These are phyloP conservation scores for Alternaria arbusti DNA, from an alignment of 2,329 filamentous ascomycete species.

Conservation along the genomic window DNA sequence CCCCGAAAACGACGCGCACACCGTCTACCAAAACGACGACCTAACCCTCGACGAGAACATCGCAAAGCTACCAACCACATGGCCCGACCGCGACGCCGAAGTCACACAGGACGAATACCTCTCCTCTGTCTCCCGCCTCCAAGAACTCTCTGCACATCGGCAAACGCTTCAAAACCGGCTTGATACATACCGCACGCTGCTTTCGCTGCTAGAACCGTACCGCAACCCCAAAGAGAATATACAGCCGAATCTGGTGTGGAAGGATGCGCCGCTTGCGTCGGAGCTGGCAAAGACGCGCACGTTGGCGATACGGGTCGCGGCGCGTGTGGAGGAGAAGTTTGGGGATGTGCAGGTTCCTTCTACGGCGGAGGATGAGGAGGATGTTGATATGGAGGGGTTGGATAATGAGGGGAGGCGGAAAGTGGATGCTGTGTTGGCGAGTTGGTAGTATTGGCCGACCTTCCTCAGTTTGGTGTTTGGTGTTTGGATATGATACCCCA, in stretches of 20 bases:
- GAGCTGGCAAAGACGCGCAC: conserved; percentile 72
- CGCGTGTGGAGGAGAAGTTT: conserved; percentile 40
- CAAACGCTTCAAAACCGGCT: conserved; percentile 56
- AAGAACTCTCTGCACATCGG: conserved; percentile 57
- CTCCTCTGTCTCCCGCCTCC: conserved; percentile 54
- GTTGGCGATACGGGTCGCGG: conserved; percentile 53
- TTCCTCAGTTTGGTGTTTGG: background rate
- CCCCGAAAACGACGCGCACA: conserved; percentile 49
- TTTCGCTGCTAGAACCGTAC: conserved; percentile 61
- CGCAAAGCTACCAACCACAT: conserved; percentile 37
- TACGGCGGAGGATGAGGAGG: conserved; percentile 31
- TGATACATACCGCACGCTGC: conserved; percentile 57
- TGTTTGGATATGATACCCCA: conserved; percentile 20
- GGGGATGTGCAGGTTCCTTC: conserved; percentile 37
- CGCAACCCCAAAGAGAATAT: conserved; percentile 54
- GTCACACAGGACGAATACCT: conserved; percentile 42
- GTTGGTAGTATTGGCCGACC: too few relatives aligned
- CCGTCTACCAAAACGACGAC: conserved; percentile 38
- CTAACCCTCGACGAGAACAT: conserved; percentile 45
- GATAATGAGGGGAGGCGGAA: conserved; percentile 27
- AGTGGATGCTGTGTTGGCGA: conserved; percentile 32
- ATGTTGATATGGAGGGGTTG: conserved; percentile 28
- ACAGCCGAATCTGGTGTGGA: conserved; percentile 71
- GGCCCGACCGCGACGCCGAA: conserved; percentile 13
- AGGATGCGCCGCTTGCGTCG: conserved; percentile 67